A percentile compares a stretch with the other conserved stretches of the same genome.
These are phyloP conservation scores for Tetramitus jugosus DNA, from an alignment of 208 protist species.

Conservation along the genomic window DNA sequence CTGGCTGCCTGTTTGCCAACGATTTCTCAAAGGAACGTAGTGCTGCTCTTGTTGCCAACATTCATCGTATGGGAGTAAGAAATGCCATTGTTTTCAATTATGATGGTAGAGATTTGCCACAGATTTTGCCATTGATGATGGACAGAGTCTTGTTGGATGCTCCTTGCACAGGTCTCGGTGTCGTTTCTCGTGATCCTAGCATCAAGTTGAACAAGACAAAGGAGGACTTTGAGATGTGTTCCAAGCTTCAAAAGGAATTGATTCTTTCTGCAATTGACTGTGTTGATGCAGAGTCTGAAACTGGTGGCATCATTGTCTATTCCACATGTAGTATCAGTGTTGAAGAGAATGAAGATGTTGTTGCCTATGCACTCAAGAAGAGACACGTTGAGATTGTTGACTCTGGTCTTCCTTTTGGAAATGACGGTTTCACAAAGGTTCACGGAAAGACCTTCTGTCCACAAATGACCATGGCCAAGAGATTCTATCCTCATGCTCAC, in stretches of 20 bases:
- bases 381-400: slow-evolving; percentile 82
- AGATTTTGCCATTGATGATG: slow-evolving; percentile 67
- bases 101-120: slow-evolving; percentile 77
- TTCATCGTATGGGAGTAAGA: slow-evolving; percentile 84
- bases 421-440: slow-evolving; percentile 36
- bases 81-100: slow-evolving; percentile 90
- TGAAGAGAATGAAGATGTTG: slow-evolving; percentile 96
- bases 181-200: slow-evolving; percentile 93
- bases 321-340: slow-evolving; percentile 93
- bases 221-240: slow-evolving; percentile 76
- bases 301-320: slow-evolving; percentile 93
- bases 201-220: slow-evolving; percentile 84
- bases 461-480: slow-evolving; percentile 30
- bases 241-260: slow-evolving; percentile 89
- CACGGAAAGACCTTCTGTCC: slow-evolving; percentile 27
- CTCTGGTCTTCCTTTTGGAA: slow-evolving; percentile 85
- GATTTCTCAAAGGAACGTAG: slow-evolving; percentile 87
- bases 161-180: slow-evolving; percentile 96
- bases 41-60: slow-evolving; percentile 90
- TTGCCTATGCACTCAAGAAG: slow-evolving; percentile 90
- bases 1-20: slow-evolving; percentile 94
- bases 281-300: slow-evolving; percentile 59
- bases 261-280: slow-evolving; percentile 94
- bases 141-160: slow-evolving; percentile 92
- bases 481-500: slow-evolving; percentile 95